Evolutionary conservation across 768 basidiomycete genomes (phyloP), one percentile per base, ranked within the genome.

Genomic region (Suillus brevipes): DNA sequence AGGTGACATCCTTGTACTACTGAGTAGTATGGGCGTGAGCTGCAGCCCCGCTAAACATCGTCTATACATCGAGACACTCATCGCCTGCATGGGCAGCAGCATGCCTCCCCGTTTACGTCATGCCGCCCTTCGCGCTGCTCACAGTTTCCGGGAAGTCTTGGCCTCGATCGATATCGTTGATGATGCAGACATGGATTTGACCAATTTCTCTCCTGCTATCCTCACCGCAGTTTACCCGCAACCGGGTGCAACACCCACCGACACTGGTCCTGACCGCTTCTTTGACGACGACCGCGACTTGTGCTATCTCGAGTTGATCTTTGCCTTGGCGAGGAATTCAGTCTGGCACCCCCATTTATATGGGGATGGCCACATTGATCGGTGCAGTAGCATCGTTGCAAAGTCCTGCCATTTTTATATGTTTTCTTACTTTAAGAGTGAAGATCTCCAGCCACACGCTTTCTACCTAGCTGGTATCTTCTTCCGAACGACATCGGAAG

Each of bases 371-470:
- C 47, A 49, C 5, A 23, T 49, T 0, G 12, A 49, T 23, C 23
- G 47, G 47, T 12, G 10, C 47, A 49, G 12, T 49, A 23, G n/a
- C 10, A 49, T 49, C 2, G 23, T 49, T n/a, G 5, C n/a, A 23
- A 5, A 5, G 10, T 49, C 12, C 42, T 43, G 42, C 9, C 6
- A 25, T 31, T 31, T 4, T 4, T 0, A 31, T 31, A 4, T 28
- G 3, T 28, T 2, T 28, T 3, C 3, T 28, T 28, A 28, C 28
- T 3, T 28, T 3, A 28, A 3, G 28, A 28, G 28, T 28, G 28
- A 2, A 1, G 28, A 13, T 6, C n/a, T 0, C 16, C 0, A 2
- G 12, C 5, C 12, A 12, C 23, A 49, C 12, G 4, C 23, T 4
- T 49, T 23, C 4, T 49, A 23, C n/a, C 47, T 49, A 12, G 47